A percentile compares a stretch with the other conserved stretches of the same genome.
These are phyloP conservation scores for Russula emetica DNA, from an alignment of 768 basidiomycete species.

Conservation along the genomic window DNA sequence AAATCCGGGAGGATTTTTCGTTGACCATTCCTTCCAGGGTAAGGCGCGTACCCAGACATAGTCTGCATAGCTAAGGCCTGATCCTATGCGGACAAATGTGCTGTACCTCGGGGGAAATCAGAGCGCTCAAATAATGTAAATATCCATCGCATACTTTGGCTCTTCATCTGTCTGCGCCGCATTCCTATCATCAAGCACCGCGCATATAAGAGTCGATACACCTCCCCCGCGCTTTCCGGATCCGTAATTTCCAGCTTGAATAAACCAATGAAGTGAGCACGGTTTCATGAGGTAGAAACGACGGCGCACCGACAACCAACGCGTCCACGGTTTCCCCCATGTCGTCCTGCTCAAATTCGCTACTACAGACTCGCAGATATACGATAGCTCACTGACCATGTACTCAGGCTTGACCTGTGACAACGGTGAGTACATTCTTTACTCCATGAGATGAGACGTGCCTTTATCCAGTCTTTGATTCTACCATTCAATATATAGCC, in stretches of 20 bases:
- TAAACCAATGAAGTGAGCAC: neutral
- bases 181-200: slow-evolving; percentile 73
- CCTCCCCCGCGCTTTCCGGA: slow-evolving; percentile 81
- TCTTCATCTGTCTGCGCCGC: slow-evolving; percentile 53
- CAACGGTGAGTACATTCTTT: neutral
- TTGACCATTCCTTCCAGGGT: slow-evolving; percentile 79
- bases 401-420: slow-evolving; percentile 78
- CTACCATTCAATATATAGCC: slow-evolving; percentile 84
- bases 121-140: neutral
- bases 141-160: slow-evolving; percentile 47
- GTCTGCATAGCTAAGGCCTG: slow-evolving; percentile 81
- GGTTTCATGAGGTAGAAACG: neutral
- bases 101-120: slow-evolving; percentile 54
- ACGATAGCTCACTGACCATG: slow-evolving; percentile 48
- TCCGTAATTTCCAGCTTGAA: slow-evolving; percentile 83
- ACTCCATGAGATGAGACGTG: slow-evolving; percentile 31
- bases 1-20: slow-evolving; percentile 68
- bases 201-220: slow-evolving; percentile 86
- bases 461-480: slow-evolving; percentile 92
- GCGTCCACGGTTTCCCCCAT: slow-evolving; percentile 93
- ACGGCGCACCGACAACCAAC: slow-evolving; percentile 71
- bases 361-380: neutral
- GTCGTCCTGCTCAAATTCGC: slow-evolving; percentile 54
- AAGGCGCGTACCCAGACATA: slow-evolving; percentile 80
- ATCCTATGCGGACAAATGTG: slow-evolving; percentile 85